A percentile compares a stretch with the other conserved stretches of the same genome.
Conservation (phyloP, 1,139 yeast species). For the Saccharomyces hybrid region DNA sequence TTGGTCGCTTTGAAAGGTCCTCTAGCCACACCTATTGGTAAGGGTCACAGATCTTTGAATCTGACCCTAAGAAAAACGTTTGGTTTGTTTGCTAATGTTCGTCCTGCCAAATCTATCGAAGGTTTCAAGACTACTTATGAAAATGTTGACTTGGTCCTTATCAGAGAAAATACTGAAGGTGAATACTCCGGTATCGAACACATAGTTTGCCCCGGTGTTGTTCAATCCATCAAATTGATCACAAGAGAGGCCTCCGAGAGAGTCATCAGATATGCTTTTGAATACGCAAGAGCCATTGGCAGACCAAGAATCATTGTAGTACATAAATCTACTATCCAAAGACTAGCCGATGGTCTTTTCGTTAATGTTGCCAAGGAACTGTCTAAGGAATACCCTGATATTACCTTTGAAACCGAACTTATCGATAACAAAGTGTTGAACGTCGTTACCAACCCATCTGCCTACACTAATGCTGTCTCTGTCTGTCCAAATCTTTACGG, state of each 20-base stretch:
- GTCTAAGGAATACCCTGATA: slow-evolving; percentile 86
- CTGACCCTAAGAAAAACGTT: slow-evolving; percentile 96
- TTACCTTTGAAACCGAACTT: slow-evolving; percentile 73
- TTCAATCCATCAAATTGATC: slow-evolving; percentile 93
- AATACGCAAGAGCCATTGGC: slow-evolving; percentile 84
- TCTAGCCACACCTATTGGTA: slow-evolving; percentile 95
- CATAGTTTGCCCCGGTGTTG: slow-evolving; percentile 96
- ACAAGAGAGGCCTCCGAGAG: slow-evolving; percentile 95
- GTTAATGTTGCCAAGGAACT: slow-evolving; percentile 86
- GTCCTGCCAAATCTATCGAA: slow-evolving; percentile 90
- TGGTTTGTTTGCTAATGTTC: slow-evolving; percentile 90
- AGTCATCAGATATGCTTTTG: slow-evolving; percentile 93
- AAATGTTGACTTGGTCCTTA: slow-evolving; percentile 87
- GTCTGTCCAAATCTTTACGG: slow-evolving; percentile 99
- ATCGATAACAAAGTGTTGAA: slow-evolving; percentile 92
- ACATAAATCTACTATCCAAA: slow-evolving; percentile 98
- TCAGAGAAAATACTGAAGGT: slow-evolving; percentile 99
- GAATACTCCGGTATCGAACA: slow-evolving; percentile 99
- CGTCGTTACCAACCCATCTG: slow-evolving; percentile 81
- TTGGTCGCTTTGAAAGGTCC: slow-evolving; percentile 97
- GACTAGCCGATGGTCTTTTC: slow-evolving; percentile 94
- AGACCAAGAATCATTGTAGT: slow-evolving; percentile 90
- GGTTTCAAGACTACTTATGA: slow-evolving; percentile 95
- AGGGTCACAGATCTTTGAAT: slow-evolving; percentile 97
- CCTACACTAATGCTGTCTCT: slow-evolving; percentile 81